Percentiles rank a stretch among this genome's conserved stretches.
Evolutionary conservation across 768 basidiomycete species (phyloP).

Genomic region (Tulasnella sp.): DNA sequence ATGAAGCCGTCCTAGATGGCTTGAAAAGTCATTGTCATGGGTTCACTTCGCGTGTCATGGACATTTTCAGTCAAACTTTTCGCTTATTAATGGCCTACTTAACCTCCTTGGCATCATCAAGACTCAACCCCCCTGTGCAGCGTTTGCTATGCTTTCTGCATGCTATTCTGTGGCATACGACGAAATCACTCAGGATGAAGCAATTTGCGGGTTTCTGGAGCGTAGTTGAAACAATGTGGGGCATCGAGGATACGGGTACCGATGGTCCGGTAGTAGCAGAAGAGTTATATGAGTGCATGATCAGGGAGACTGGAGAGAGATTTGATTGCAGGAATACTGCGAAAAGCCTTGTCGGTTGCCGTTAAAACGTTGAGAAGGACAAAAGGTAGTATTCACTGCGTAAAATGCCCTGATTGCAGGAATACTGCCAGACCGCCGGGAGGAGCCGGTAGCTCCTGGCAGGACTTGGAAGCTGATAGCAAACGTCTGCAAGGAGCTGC

Average conservation of each 20-base stretch:
- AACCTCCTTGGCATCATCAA: neutral
- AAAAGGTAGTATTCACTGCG: neutral
- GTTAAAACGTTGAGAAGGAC: neutral
- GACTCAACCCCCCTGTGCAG: neutral
- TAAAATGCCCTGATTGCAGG: too few relatives aligned
- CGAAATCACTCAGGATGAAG: neutral
- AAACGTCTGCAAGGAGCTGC: too few relatives aligned
- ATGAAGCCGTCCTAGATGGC: neutral
- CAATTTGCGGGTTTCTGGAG: slow-evolving; percentile 9
- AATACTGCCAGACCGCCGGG: too few relatives aligned
- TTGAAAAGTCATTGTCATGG: neutral
- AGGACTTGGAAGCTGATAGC: too few relatives aligned
- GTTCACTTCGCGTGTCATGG: neutral
- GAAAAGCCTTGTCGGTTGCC: neutral
- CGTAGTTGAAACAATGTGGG: slow-evolving; percentile 10
- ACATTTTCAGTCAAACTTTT: neutral
- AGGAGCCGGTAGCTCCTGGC: too few relatives aligned
- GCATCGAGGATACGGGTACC: slow-evolving; percentile 3
- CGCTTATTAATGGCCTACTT: neutral
- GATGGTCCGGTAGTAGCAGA: slow-evolving; percentile 11
- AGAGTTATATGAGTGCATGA: neutral
- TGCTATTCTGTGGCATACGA: slow-evolving; percentile 2
- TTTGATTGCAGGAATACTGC: neutral
- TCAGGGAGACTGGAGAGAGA: neutral
- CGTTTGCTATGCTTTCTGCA: slow-evolving; percentile 7